These are phyloP conservation scores for Dalbergia oliveri DNA, from an alignment of 306 rosid species.

Conservation along the genomic window DNA sequence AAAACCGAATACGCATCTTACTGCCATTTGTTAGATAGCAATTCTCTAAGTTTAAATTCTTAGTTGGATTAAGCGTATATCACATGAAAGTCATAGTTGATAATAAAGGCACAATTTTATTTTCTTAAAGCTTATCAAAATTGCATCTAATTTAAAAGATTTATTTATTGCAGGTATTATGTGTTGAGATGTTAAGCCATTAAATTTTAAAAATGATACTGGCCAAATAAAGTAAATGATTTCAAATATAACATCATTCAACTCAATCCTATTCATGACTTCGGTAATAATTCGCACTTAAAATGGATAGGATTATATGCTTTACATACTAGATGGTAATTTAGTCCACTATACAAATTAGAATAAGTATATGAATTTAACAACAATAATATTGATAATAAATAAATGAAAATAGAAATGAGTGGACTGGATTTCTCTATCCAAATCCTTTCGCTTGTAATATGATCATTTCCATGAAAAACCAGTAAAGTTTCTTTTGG, in stretches of 20 bases:
- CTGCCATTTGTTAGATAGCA: neutral
- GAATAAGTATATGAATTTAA: neutral
- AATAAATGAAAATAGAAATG: slow-evolving; percentile 17
- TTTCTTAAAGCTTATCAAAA: too few relatives aligned
- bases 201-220: too few relatives aligned
- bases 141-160: too few relatives aligned
- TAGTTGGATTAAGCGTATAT: too few relatives aligned
- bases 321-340: slow-evolving; percentile 23
- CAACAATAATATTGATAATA: neutral
- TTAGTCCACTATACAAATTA: slow-evolving; percentile 3
- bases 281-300: neutral
- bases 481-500: slow-evolving; percentile 53
- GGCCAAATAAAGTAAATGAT: neutral
- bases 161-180: too few relatives aligned
- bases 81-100: too few relatives aligned
- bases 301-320: neutral
- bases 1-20: neutral
- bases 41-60: too few relatives aligned
- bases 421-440: neutral
- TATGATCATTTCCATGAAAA: slow-evolving; percentile 55
- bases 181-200: too few relatives aligned
- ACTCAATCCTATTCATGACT: neutral
- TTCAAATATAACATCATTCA: neutral
- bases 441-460: slow-evolving; percentile 12
- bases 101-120: too few relatives aligned